A percentile compares a stretch with the other conserved stretches of the same genome.
phyloP scores from a whole-genome alignment of 1,284 basidiomycete genomes.

The Blastosporella zonata region DNA sequence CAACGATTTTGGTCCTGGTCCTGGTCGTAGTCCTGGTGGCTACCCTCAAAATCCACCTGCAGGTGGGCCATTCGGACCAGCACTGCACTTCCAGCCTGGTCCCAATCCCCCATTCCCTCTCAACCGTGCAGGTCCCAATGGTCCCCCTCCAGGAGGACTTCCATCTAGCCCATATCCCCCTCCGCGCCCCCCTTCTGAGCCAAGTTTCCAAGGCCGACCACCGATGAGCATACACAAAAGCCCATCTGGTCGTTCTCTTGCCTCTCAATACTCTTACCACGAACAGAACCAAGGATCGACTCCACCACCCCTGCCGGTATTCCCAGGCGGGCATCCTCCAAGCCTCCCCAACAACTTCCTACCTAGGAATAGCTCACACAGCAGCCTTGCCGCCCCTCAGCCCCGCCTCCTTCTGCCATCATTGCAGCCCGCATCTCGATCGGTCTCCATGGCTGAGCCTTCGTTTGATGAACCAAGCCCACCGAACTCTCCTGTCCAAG shows the following conservation, averaged over 20 bases:
- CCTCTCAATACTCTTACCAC: conserved; percentile 48
- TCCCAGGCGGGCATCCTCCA: conserved; percentile 39
- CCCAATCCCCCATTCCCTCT: conserved; percentile 10
- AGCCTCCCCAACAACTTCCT: conserved; percentile 27
- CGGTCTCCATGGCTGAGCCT: conserved; percentile 46
- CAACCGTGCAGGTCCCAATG: conserved; percentile 17
- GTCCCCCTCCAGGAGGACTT: conserved; percentile 23
- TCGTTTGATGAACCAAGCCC: conserved; percentile 72
- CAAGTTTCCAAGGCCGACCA: conserved; percentile 37
- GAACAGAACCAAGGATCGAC: conserved; percentile 26
- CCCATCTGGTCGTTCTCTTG: conserved; percentile 59
- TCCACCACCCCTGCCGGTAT: conserved; percentile 49
- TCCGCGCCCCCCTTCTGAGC: conserved; percentile 41
- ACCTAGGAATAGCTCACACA: conserved; percentile 35
- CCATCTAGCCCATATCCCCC: conserved; percentile 19
- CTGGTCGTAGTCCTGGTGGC: conserved; percentile 1
- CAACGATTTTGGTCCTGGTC: background rate
- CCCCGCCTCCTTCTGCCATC: conserved; percentile 63
- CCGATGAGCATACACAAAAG: conserved; percentile 53
- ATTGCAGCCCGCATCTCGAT: conserved; percentile 49
- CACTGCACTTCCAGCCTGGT: conserved; percentile 11
- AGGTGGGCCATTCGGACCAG: conserved; percentile 9
- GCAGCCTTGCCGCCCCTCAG: conserved; percentile 42
- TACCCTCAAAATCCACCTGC: conserved; percentile 10
- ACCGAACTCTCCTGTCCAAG: conserved; percentile 70